Evolutionary conservation across 768 basidiomycete genomes (phyloP), one percentile per base, ranked within the genome.

Genomic region (Termitomyces heimii): DNA sequence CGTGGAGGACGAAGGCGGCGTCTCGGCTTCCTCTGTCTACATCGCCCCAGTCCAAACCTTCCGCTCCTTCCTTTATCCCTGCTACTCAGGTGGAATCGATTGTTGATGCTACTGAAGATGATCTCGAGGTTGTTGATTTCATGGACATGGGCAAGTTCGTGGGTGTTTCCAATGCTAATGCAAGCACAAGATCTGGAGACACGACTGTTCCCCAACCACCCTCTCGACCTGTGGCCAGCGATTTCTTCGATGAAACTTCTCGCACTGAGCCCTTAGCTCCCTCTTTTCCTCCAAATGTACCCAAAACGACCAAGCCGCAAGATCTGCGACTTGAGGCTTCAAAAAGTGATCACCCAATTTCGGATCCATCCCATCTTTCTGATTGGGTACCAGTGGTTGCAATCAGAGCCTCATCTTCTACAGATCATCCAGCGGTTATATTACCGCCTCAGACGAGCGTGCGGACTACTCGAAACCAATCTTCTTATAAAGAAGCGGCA

Each of bases 51-150:
- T 14, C 45, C 12, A 44, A 65, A 35, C 54, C 70, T 22, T 47
- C 65, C 10, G 63, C 63, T 35, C 69, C 75, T 48, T 63, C 70
- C 20, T 70, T 74, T 52, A 63, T 68, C 13, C 57, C 72, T 35
- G 65, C 75, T 5, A 66, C 73, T 39, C 73, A 69, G 46, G 72
- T 77, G 31, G 76, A 75, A 56, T 68, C 76, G 20, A 70, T 87
- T n/a, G 71, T 72, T 18, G 69, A 76, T 42, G 69, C 71, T 54
- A 68, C 77, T 4, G 82, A 79, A 22, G 88, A 86, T 62, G 80
- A 84, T 54, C 77, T 92, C 3, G 89, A 92, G 64, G 80, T 88
- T n/a, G 81, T 93, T 7, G 89, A 92, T 64, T 93, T 91, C 62
- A 80, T 81, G 2, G 89, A 93, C 47, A 76, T 92, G 67, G 87